Evolutionary conservation across 192 early-diverging fungal species (phyloP), one percentile per base, ranked within the genome.

Genomic region (Jimgerdemannia flammicorona): DNA sequence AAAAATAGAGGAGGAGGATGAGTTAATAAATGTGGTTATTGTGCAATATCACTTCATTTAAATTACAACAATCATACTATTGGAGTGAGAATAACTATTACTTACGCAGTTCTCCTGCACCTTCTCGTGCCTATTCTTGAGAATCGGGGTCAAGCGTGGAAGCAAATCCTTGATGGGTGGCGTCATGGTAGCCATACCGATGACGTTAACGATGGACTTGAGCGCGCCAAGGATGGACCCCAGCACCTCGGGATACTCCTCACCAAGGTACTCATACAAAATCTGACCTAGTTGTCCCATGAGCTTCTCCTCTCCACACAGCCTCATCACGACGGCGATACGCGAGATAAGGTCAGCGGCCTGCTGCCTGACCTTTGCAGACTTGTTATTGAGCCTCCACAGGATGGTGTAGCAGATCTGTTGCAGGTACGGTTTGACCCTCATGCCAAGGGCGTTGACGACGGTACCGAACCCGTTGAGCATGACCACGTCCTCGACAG

Each of bases 221-320:
- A 99, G 84, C 1, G 90, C 98, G 42, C 93, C 91, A 3, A 99
- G 80, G 73, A 99, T 98, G 19, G 94, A 95, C 72, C 96, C 98
- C 68, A 99, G 85, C 0, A 99, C 98, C 78, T 99, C 98, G 7
- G 98, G 98, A 77, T 97, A 99, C 81, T 99, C 98, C 86, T 99
- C 98, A 77, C 98, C 98, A 29, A 99, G 89, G 78, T 99, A 98
- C 82, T 99, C 98, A 82, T 95, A 99, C 29, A 99, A 83, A 43
- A 98, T 91, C n/a, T 94, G 88, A 74, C 95, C 95, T 66, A 99
- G 84, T 73, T 97, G 92, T 6, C 91, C 89, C 93, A 99, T 95
- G 67, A 99, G 80, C 78, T 96, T 94, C 81, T 98, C 97, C 81
- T 98, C 96, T 29, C 95, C 96, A 80, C 97, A 99, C 0, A 87